Evolutionary conservation across 1,139 yeast species (phyloP).

Genomic region (Geotrichum aggregatum): DNA sequence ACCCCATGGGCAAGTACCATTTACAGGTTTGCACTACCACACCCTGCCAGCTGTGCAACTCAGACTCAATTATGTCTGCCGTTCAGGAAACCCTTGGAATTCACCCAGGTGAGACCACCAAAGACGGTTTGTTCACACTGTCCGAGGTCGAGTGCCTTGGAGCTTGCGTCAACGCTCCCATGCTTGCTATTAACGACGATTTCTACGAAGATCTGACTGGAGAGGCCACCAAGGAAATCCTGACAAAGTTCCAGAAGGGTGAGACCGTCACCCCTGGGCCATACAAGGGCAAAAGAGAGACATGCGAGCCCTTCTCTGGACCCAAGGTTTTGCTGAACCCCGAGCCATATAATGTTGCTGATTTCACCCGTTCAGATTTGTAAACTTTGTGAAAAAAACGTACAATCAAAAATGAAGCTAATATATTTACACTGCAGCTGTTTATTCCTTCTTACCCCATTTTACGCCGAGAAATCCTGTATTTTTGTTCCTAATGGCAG

Average conservation of each 20-base stretch:
- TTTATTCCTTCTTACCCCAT: slow-evolving; percentile 66
- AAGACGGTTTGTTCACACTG: slow-evolving; percentile 71
- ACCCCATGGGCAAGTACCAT: slow-evolving; percentile 82
- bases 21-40: slow-evolving; percentile 87
- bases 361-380: slow-evolving; percentile 46
- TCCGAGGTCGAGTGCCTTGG: slow-evolving; percentile 91
- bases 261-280: slow-evolving; percentile 63
- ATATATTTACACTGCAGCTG: neutral
- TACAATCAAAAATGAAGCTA: neutral
- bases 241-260: slow-evolving; percentile 64
- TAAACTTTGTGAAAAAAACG: slow-evolving; percentile 24
- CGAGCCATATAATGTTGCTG: slow-evolving; percentile 66
- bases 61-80: slow-evolving; percentile 72
- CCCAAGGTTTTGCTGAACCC: slow-evolving; percentile 57
- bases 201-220: slow-evolving; percentile 78
- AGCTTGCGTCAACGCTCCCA: slow-evolving; percentile 89
- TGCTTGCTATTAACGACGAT: slow-evolving; percentile 81
- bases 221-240: slow-evolving; percentile 56
- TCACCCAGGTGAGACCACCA: slow-evolving; percentile 75
- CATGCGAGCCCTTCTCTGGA: slow-evolving; percentile 77
- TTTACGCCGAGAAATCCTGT: slow-evolving; percentile 72
- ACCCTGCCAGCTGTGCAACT: slow-evolving; percentile 83
- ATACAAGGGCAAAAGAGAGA: slow-evolving; percentile 54
- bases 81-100: slow-evolving; percentile 58
- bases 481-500: slow-evolving; percentile 35